These are phyloP conservation scores for Gossypium trilobum DNA, from an alignment of 441 rosid species.

Conservation along the genomic window DNA sequence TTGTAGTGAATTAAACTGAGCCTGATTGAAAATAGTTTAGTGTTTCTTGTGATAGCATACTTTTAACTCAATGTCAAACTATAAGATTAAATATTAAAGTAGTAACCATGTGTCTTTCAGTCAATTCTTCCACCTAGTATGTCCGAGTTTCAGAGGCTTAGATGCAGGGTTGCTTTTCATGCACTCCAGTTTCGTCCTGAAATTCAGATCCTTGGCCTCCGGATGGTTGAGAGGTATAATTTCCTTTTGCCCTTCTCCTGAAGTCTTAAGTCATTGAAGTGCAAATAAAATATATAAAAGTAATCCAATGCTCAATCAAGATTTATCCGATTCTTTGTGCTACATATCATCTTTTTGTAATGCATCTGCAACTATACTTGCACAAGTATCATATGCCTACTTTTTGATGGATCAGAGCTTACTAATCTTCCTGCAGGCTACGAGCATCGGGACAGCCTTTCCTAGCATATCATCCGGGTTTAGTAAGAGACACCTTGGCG, in stretches of 20 bases:
- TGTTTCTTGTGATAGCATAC: background rate
- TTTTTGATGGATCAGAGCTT: conserved; percentile 18
- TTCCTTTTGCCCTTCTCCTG: conserved; percentile 10
- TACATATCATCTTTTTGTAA: background rate
- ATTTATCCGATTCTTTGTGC: background rate
- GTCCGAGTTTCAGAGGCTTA: conserved; percentile 80
- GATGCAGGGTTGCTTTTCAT: conserved; percentile 94
- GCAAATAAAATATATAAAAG: conserved; percentile 4
- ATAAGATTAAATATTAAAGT: conserved; percentile 8
- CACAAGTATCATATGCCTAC: conserved; percentile 6
- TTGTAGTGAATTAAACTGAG: background rate
- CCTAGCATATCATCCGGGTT: conserved; percentile 85
- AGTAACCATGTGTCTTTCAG: conserved; percentile 35
- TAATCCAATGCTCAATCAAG: background rate
- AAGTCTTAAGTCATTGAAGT: background rate
- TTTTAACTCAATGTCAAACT: background rate
- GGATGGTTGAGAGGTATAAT: conserved; percentile 71
- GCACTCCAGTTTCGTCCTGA: conserved; percentile 85
- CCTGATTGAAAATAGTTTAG: background rate
- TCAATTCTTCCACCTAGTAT: conserved; percentile 71
- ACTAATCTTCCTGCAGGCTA: conserved; percentile 42
- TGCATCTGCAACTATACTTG: background rate
- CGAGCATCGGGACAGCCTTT: conserved; percentile 71
- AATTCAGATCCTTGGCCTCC: conserved; percentile 69
- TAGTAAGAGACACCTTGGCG: conserved; percentile 71